These are phyloP conservation scores for Helotiales sp. DNA, from an alignment of 2,329 filamentous ascomycete genomes.

Conservation along the genomic window DNA sequence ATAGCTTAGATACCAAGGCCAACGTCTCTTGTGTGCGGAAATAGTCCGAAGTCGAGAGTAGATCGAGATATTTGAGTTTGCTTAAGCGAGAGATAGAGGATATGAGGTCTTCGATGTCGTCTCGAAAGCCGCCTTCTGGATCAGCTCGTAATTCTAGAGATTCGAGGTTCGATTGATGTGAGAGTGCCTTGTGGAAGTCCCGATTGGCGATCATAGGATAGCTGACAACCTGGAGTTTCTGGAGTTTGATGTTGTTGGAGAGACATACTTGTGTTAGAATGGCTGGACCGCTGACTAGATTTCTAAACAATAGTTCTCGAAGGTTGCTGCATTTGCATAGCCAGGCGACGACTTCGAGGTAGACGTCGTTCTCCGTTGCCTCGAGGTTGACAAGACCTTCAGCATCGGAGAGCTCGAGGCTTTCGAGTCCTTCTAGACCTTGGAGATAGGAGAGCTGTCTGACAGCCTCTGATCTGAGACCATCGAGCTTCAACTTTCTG, in stretches of 20 bases:
- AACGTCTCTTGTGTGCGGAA: slow-evolving; percentile 51
- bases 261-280: slow-evolving; percentile 51
- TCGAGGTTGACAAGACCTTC: slow-evolving; percentile 47
- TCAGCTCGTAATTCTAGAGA: slow-evolving; percentile 47
- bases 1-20: slow-evolving; percentile 42
- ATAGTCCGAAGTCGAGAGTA: slow-evolving; percentile 51
- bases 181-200: slow-evolving; percentile 52
- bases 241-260: slow-evolving; percentile 47
- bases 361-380: slow-evolving; percentile 51
- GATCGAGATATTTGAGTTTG: slow-evolving; percentile 52
- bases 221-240: slow-evolving; percentile 47
- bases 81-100: slow-evolving; percentile 51
- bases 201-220: slow-evolving; percentile 50
- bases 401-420: slow-evolving; percentile 46
- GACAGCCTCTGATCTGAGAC: slow-evolving; percentile 48
- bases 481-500: slow-evolving; percentile 49
- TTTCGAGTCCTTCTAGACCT: slow-evolving; percentile 48
- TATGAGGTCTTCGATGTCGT: slow-evolving; percentile 49
- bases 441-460: slow-evolving; percentile 49
- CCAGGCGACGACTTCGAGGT: slow-evolving; percentile 53
- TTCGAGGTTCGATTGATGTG: slow-evolving; percentile 48
- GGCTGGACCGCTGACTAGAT: slow-evolving; percentile 51
- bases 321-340: slow-evolving; percentile 53
- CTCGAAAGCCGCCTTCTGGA: slow-evolving; percentile 44
- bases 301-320: slow-evolving; percentile 48